Base-by-base conservation (phyloP, 306 rosid species). In the Sicyos edulis region DNA sequence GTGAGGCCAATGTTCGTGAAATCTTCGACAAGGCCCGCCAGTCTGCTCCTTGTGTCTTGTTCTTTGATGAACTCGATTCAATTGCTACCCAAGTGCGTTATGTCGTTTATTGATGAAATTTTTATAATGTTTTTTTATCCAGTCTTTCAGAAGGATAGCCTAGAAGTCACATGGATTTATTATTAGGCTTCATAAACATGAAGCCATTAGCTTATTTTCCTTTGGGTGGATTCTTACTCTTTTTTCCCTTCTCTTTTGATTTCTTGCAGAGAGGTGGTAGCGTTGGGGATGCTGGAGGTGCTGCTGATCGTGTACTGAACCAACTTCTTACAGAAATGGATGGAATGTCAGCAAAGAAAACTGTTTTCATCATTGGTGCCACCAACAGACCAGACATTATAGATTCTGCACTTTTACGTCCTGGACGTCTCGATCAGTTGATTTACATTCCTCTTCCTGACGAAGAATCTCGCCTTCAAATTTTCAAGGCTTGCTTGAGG, bases 1-100 rank as follows among this genome's bases (percentile, higher is more conserved):
- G 98, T 82, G 98, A 93, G 85, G 98, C 98, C 63, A 93, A 93
- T 51, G 98, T 93, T 47, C 82, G 98, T n/a, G 98, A 93, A 80
- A 93, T 93, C 58, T 93, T 93, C 63, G 98, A 93, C 89, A 93
- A 93, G 91, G 99, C 99, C 47, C 96, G 99, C 3, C 92, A 89
- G 47, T 93, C 99, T 78, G 99, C 99, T 63, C 99, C 99, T 13
- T 93, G 99, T 83, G 99, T 93, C 72, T 91, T 93, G 42, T 93
- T 93, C 89, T 93, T 93, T 62, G 99, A 93, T 63, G 99, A 93
- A 82, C 99, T 93, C 11, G 99, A 93, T 74, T 93, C 99, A 8
- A 93, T 93, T 78, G 99, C 99, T 32, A 93, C 99, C 72, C 99
- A 93, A 96, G 99, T 93, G 76, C 53, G 92, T 49, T 13, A 19